A percentile compares a stretch with the other conserved stretches of the same genome.
These are phyloP conservation scores for Pichia sp. DNA, from an alignment of 1,139 yeast genomes.

Conservation along the genomic window DNA sequence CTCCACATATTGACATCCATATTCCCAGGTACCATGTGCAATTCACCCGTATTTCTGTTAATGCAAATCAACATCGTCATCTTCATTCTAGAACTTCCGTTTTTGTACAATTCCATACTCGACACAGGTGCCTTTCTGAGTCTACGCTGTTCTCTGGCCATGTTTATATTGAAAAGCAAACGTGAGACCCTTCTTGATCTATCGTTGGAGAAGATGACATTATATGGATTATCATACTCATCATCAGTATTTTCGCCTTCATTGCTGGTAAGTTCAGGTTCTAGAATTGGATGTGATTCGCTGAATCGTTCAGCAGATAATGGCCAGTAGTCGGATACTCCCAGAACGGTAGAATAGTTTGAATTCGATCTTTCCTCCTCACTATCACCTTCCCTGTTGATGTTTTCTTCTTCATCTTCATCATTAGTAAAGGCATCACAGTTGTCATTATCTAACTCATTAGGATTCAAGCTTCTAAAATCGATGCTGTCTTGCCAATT, in stretches of 20 bases:
- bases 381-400: too few species aligned
- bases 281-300: slow-evolving; percentile 10
- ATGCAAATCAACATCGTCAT: slow-evolving; percentile 27
- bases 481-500: slow-evolving; percentile 17
- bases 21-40: slow-evolving; percentile 32
- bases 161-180: slow-evolving; percentile 26
- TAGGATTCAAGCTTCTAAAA: slow-evolving; percentile 5
- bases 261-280: slow-evolving; percentile 10
- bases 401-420: too few species aligned
- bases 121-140: slow-evolving; percentile 25
- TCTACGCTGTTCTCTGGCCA: slow-evolving; percentile 27
- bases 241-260: slow-evolving; percentile 25
- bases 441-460: slow-evolving; percentile 11
- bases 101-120: slow-evolving; percentile 27
- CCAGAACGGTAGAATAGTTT: too few species aligned
- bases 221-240: slow-evolving; percentile 25
- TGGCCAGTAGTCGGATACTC: slow-evolving; percentile 12
- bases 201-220: slow-evolving; percentile 27
- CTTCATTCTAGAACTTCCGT: slow-evolving; percentile 19
- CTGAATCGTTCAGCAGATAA: slow-evolving; percentile 12
- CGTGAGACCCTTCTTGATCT: slow-evolving; percentile 30
- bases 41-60: slow-evolving; percentile 33
- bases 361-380: too few species aligned
- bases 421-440: too few species aligned
- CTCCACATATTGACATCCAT: slow-evolving; percentile 33